These are phyloP conservation scores for Diaporthe vaccinii DNA, from an alignment of 2,329 filamentous ascomycete genomes.

Conservation along the genomic window DNA sequence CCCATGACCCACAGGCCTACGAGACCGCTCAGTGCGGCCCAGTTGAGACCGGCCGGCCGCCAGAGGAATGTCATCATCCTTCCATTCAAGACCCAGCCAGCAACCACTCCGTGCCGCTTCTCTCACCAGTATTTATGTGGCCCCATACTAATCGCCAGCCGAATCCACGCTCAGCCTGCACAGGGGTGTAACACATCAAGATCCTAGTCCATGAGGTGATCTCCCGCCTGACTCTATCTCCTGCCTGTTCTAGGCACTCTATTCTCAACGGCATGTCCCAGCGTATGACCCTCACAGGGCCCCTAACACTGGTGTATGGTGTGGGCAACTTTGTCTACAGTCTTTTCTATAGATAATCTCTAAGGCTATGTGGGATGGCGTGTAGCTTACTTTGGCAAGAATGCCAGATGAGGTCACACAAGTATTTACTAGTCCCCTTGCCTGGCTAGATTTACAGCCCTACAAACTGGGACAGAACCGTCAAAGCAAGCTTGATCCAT, in stretches of 20 bases:
- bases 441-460: neutral
- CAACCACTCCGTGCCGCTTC: neutral
- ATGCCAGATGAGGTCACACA: neutral
- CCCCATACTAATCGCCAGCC: neutral
- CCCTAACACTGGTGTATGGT: neutral
- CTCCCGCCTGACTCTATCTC: slow-evolving; percentile 5
- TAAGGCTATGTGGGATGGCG: neutral
- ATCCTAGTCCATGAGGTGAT: slow-evolving; percentile 14
- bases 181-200: neutral
- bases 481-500: neutral
- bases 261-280: neutral
- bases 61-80: neutral
- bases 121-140: too few species aligned
- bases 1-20: neutral
- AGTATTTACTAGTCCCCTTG: neutral
- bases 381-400: neutral
- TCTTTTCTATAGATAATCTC: neutral
- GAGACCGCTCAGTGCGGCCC: neutral
- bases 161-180: neutral
- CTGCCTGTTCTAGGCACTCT: neutral
- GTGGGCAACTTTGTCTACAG: neutral
- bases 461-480: neutral
- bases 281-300: too few species aligned
- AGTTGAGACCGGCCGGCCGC: slow-evolving; percentile 7
- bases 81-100: too few species aligned